phyloP scores from a whole-genome alignment of 371 early-diverging fungal genomes.

The Saksenaea vasiformis region DNA sequence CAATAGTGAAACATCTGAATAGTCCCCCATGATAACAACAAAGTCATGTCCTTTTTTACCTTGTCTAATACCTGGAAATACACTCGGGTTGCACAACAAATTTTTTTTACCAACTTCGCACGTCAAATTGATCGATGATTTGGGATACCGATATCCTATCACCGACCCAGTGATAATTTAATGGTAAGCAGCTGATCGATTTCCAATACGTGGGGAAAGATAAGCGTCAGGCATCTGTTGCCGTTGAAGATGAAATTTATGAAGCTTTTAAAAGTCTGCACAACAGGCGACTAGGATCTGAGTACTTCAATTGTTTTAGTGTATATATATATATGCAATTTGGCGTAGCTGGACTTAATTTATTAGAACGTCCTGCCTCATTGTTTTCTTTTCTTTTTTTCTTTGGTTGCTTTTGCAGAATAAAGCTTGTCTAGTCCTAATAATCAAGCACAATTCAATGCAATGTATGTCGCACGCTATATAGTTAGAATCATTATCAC shows the following conservation, averaged over 20 bases:
- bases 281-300: too few relatives aligned
- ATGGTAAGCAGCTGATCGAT: background rate
- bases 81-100: background rate
- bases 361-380: too few relatives aligned
- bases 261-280: too few relatives aligned
- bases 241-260: background rate
- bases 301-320: too few relatives aligned
- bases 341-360: too few relatives aligned
- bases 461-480: too few relatives aligned
- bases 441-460: too few relatives aligned
- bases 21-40: background rate
- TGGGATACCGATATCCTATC: background rate
- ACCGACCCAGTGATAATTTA: background rate
- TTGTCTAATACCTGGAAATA: background rate
- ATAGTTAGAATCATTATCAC: too few relatives aligned
- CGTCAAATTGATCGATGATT: background rate
- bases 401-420: too few relatives aligned
- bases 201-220: background rate
- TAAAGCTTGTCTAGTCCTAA: too few relatives aligned
- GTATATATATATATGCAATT: too few relatives aligned
- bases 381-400: too few relatives aligned
- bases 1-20: slow-evolving; percentile 1
- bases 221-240: background rate
- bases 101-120: background rate
- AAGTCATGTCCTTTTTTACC: background rate